Evolutionary conservation across 768 basidiomycete genomes (phyloP).

Genomic region (Lactarius pseudohatsudake): DNA sequence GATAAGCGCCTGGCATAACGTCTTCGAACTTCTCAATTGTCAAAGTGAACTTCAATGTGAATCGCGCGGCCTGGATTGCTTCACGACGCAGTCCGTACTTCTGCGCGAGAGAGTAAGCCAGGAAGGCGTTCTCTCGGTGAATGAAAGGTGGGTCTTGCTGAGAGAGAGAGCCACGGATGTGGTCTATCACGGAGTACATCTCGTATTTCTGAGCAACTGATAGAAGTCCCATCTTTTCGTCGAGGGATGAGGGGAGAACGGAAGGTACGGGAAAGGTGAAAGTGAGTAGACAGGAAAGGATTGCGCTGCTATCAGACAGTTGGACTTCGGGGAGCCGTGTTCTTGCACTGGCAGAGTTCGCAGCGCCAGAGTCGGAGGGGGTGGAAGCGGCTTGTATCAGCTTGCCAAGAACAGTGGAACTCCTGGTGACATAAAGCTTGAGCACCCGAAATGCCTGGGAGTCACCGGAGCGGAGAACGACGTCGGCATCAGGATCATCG

Average conservation of each 20-base stretch:
- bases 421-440: conserved; percentile 42
- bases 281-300: conserved; percentile 6
- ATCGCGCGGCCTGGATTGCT: neutral
- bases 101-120: neutral
- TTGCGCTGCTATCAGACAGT: neutral
- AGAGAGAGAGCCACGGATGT: conserved; percentile 1
- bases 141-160: conserved; percentile 1
- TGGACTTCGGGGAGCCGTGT: neutral
- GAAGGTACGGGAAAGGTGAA: conserved; percentile 8
- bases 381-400: neutral
- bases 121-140: neutral
- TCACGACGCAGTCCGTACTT: neutral
- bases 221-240: conserved; percentile 1
- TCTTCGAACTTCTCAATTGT: neutral
- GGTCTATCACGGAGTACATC: neutral
- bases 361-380: neutral
- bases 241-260: neutral
- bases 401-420: conserved; percentile 41
- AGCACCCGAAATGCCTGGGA: conserved; percentile 46
- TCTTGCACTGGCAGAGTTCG: neutral
- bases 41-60: no score
- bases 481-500: conserved; percentile 40
- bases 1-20: neutral
- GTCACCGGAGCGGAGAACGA: conserved; percentile 45
- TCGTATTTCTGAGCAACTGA: conserved; percentile 16